Evolutionary conservation across 352 stramenopile genomes (phyloP).

Genomic region (Pythium folliculosum): DNA sequence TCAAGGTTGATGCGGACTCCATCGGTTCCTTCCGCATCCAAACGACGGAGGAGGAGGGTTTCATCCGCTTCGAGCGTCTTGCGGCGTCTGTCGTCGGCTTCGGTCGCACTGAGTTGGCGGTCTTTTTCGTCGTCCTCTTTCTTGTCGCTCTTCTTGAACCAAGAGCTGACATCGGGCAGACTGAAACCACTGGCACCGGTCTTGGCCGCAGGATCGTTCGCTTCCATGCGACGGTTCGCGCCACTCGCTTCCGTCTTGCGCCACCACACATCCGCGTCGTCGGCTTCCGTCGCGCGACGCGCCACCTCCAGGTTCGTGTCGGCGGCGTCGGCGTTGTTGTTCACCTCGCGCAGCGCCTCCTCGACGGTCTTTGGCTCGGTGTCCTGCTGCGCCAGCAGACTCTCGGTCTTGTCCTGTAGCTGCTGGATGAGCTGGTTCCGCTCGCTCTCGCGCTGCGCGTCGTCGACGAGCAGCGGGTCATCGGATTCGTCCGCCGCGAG

Average conservation of each 20-base stretch:
- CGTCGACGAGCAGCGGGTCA: background rate
- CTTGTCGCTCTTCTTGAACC: background rate
- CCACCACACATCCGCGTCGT: background rate
- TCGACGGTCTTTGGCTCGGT: conserved; percentile 3
- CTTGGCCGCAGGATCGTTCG: background rate
- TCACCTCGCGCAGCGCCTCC: conserved; percentile 2
- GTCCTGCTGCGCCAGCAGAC: conserved; percentile 1
- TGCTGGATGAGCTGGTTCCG: background rate
- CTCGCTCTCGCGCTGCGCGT: background rate
- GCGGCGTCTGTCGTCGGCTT: background rate
- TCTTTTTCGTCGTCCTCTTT: background rate
- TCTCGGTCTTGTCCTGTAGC: background rate
- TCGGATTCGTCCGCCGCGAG: background rate
- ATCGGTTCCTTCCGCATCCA: too few relatives aligned
- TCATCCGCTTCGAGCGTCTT: background rate
- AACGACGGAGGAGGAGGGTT: too few relatives aligned
- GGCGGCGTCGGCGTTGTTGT: background rate
- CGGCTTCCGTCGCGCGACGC: background rate
- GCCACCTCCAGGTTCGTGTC: background rate
- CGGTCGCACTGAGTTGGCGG: background rate
- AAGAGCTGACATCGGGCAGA: background rate
- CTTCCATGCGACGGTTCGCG: background rate
- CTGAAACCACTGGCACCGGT: background rate
- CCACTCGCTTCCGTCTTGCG: background rate
- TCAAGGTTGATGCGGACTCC: too few relatives aligned